Base-by-base conservation (phyloP, 306 rosid species). In the Arachis stenosperma region DNA sequence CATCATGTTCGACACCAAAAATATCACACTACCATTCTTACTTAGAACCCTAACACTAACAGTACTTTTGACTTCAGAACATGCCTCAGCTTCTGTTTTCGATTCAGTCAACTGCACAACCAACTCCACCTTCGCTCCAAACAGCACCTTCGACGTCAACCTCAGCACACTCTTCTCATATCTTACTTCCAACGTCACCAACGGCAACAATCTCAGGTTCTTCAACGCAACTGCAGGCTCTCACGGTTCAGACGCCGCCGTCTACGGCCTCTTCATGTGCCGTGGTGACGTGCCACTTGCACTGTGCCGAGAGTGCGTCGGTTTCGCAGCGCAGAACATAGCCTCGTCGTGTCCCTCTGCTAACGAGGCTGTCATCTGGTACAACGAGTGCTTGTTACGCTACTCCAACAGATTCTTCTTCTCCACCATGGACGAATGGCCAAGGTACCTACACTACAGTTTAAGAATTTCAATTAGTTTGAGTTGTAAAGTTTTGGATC, bases 231-330 rank as follows among this genome's bases (percentile, higher is more conserved):
- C 88, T 3, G 55, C 71, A 1, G 67, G 73, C 2, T 52, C 57
- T 7, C 27, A 14, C 6, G 56, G 6, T 29, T 15, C 71, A 0
- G 8, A 75, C 82, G 7, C 65, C 82, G 7, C 65, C 5, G 86
- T 78, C 11, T 75, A 75, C 59, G 86, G 84, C 63, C 82, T 84
- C 73, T 84, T 50, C 79, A 68, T 84, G 73, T 86, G 87, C 78
- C 82, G 87, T 1, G 86, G 81, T 0, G 88, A 83, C 9, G 84
- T 72, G 3, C 86, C 76, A 3, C 11, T n/a, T 3, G 70, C 81
- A 4, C 73, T 83, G 0, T 86, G 90, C 66, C 71, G 69, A 59
- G 87, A 75, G 64, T 86, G 90, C 53, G 60, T 83, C 0, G 67
- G 72, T 17, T 65, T 41, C n/a, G 90, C 87, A 5, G 73, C 82